A percentile compares a stretch with the other conserved stretches of the same genome.
Conservation (phyloP, 495 filamentous ascomycete genomes). For the Trichoderma parareesei region DNA sequence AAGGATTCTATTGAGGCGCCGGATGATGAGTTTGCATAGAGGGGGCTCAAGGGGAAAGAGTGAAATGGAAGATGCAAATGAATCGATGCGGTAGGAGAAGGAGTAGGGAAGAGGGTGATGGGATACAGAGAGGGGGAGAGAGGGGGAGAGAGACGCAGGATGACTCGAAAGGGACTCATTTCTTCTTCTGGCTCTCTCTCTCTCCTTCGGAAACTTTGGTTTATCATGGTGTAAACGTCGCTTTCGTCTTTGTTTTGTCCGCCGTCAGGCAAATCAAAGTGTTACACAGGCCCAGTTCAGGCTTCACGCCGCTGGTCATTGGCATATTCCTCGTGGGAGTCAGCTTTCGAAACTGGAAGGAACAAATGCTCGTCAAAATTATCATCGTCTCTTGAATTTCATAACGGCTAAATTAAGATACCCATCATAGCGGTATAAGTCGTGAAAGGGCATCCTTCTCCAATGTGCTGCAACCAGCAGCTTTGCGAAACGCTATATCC, state of each 20-base stretch:
- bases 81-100: background rate
- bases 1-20: slow-evolving; percentile 73
- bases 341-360: background rate
- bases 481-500: too few relatives aligned
- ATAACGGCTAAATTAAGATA: background rate
- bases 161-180: too few relatives aligned
- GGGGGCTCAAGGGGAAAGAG: background rate
- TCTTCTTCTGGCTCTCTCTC: background rate
- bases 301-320: background rate
- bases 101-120: background rate
- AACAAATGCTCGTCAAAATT: background rate
- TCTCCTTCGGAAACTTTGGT: background rate
- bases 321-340: background rate
- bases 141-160: too few relatives aligned
- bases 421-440: background rate
- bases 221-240: background rate
- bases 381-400: background rate
- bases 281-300: background rate
- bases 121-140: background rate
- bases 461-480: too few relatives aligned
- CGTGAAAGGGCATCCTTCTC: background rate
- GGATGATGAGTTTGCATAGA: slow-evolving; percentile 49
- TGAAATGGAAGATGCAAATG: background rate
- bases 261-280: background rate
- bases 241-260: background rate